A percentile compares a stretch with the other conserved stretches of the same genome.
These are phyloP conservation scores for Ascomycota sp. DNA, from an alignment of 2,329 filamentous ascomycete genomes.

Conservation along the genomic window DNA sequence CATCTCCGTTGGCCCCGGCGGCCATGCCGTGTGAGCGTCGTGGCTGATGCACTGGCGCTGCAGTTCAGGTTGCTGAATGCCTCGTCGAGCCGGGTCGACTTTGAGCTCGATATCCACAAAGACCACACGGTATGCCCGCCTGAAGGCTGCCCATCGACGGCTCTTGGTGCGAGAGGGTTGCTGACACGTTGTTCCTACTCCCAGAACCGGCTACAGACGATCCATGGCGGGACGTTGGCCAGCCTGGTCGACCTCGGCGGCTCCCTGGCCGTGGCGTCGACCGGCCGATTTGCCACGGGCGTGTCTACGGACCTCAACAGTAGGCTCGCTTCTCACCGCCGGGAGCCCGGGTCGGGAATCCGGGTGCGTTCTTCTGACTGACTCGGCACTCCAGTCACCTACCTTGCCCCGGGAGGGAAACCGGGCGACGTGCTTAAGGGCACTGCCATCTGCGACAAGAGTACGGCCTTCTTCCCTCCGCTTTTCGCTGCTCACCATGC, in stretches of 20 bases:
- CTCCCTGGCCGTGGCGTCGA: slow-evolving; percentile 44
- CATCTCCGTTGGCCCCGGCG: too few species aligned
- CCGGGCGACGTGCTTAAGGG: slow-evolving; percentile 34
- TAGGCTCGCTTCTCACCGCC: slow-evolving; percentile 8
- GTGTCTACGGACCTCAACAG: slow-evolving; percentile 46
- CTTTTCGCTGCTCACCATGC: slow-evolving; percentile 3
- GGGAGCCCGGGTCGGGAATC: neutral
- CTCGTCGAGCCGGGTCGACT: slow-evolving; percentile 46
- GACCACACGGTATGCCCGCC: slow-evolving; percentile 44
- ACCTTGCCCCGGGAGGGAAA: slow-evolving; percentile 36
- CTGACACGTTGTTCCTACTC: too few species aligned
- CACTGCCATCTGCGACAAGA: slow-evolving; percentile 40
- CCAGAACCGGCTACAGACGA: slow-evolving; percentile 55
- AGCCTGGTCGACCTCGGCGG: slow-evolving; percentile 51
- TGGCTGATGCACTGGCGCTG: neutral
- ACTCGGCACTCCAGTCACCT: slow-evolving; percentile 29
- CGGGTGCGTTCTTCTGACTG: neutral
- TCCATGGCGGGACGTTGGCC: slow-evolving; percentile 63
- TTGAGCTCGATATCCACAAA: slow-evolving; percentile 54
- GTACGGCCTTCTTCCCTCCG: slow-evolving; percentile 14
- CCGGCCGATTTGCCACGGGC: slow-evolving; percentile 39
- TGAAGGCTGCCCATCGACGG: neutral
- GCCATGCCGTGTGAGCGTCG: neutral
- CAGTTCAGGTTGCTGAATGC: slow-evolving; percentile 50
- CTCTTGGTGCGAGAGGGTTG: too few species aligned